Conservation (phyloP, 1,139 yeast genomes). For the Yamadazyma diddensiae region DNA sequence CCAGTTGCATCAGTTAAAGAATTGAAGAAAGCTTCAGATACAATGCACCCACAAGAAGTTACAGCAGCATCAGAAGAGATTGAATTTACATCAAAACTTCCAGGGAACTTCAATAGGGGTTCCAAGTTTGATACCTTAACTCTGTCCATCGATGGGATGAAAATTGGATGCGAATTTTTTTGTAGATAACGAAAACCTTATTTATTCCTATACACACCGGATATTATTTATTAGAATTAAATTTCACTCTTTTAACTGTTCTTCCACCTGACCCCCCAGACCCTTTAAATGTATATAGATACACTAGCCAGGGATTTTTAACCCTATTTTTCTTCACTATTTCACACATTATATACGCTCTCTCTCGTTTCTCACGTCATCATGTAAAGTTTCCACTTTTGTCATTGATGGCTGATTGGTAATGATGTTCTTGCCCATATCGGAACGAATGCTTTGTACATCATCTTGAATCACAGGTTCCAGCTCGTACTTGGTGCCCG, state of each 20-base stretch:
- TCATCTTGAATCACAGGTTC: neutral
- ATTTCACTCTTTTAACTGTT: no score
- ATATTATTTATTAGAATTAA: no score
- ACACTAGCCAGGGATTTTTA: no score
- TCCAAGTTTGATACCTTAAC: conserved; percentile 27
- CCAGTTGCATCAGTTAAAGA: conserved; percentile 18
- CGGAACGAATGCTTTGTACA: neutral
- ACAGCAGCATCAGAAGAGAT: conserved; percentile 51
- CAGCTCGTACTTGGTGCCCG: neutral
- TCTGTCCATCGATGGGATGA: conserved; percentile 23
- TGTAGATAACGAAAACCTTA: neutral
- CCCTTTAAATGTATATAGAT: no score
- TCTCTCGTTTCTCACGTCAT: conserved; percentile 5
- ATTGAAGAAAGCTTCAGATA: conserved; percentile 48
- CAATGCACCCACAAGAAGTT: conserved; percentile 69
- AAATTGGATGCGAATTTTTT: neutral
- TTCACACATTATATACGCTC: no score
- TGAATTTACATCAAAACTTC: conserved; percentile 16
- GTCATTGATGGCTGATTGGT: conserved; percentile 16
- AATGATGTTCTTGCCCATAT: neutral
- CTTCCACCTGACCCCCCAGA: no score
- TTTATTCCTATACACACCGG: neutral
- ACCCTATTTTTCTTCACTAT: no score
- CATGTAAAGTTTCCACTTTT: conserved; percentile 22
- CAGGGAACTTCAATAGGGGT: conserved; percentile 28